Percentiles rank a stretch among this genome's conserved stretches.
phyloP scores from a whole-genome alignment of 192 early-diverging fungal genomes.

The Piromyces sp. region DNA sequence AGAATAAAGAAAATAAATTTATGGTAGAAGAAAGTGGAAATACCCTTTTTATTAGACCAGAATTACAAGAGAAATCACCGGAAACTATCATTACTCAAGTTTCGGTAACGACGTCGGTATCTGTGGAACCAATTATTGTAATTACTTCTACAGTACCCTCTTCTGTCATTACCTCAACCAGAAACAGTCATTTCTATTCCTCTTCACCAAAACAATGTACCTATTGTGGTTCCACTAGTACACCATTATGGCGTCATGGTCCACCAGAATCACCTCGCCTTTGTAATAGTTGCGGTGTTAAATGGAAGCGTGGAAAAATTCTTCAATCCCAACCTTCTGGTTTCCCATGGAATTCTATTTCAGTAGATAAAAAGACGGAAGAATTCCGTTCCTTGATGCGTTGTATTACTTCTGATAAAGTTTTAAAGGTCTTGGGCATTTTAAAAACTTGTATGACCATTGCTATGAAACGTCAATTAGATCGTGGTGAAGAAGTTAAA shows the following conservation, averaged over 20 bases:
- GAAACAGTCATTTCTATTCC: background rate
- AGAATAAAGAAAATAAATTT: background rate
- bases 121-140: background rate
- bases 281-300: background rate
- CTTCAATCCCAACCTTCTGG: background rate
- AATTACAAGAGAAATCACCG: background rate
- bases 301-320: background rate
- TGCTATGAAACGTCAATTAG: background rate
- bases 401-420: background rate
- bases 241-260: background rate
- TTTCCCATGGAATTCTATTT: background rate
- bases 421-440: background rate
- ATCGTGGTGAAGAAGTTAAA: background rate
- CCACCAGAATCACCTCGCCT: background rate
- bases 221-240: background rate
- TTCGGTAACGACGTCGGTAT: background rate
- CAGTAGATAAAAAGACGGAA: background rate
- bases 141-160: background rate
- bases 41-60: background rate
- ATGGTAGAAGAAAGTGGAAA: background rate
- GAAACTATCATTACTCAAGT: background rate
- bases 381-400: background rate
- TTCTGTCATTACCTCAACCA: background rate
- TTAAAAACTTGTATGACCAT: background rate
- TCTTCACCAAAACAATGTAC: background rate